These are phyloP conservation scores for Silene noctiflora DNA, from an alignment of 179 eudicot genomes.

Conservation along the genomic window DNA sequence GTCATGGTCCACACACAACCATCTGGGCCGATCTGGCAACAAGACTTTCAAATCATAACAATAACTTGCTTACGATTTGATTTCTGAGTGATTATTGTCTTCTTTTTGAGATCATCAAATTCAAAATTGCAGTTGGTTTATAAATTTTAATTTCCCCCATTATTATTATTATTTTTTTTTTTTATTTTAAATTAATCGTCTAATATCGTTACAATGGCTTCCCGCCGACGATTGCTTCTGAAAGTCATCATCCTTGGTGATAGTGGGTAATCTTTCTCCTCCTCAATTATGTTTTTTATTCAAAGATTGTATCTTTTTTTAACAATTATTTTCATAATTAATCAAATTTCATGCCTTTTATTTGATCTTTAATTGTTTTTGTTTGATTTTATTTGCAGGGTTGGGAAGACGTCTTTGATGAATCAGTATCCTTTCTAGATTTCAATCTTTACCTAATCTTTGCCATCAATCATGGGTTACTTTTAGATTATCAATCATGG, in stretches of 20 bases:
- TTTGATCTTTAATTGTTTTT: neutral
- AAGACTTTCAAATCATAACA: no score
- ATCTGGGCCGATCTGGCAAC: no score
- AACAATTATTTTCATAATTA: neutral
- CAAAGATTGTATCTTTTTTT: neutral
- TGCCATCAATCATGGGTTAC: neutral
- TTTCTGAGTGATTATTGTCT: no score
- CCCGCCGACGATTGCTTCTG: slow-evolving; percentile 74
- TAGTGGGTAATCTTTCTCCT: slow-evolving; percentile 49
- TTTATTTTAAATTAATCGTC: neutral
- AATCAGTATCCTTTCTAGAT: slow-evolving; percentile 57
- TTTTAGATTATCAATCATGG: neutral
- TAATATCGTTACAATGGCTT: slow-evolving; percentile 43
- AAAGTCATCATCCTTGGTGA: slow-evolving; percentile 93
- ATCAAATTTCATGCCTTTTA: neutral
- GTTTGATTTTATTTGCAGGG: slow-evolving; percentile 37
- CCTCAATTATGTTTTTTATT: neutral
- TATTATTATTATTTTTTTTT: no score
- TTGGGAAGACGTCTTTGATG: slow-evolving; percentile 81
- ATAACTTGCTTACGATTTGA: no score
- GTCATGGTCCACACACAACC: no score
- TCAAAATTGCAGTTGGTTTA: neutral
- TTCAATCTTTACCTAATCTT: slow-evolving; percentile 1
- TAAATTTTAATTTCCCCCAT: no score
- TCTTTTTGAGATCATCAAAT: neutral